Percentiles rank a stretch among this genome's conserved stretches.
phyloP scores from a whole-genome alignment of 305 asterid genomes.

The Fraxinus sp. region DNA sequence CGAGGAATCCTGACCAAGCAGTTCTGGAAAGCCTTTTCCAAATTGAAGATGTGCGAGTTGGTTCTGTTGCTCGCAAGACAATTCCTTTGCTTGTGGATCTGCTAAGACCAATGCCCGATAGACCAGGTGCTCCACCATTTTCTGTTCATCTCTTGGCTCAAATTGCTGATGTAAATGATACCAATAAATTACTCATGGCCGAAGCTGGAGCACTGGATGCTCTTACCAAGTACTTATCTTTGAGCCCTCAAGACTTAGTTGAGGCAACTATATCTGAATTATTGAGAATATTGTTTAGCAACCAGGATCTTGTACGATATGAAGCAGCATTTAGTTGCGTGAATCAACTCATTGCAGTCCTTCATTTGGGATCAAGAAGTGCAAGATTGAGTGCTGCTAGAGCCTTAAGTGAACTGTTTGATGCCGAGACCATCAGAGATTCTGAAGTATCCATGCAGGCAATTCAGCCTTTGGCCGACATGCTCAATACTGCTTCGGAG shows the following conservation, averaged over 20 bases:
- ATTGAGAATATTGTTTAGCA: conserved; percentile 64
- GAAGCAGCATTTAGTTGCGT: conserved; percentile 69
- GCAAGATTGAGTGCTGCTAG: conserved; percentile 78
- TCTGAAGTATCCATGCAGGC: conserved; percentile 77
- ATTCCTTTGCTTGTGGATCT: conserved; percentile 83
- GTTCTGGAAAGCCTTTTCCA: conserved; percentile 65
- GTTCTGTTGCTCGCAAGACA: conserved; percentile 63
- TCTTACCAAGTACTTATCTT: conserved; percentile 69
- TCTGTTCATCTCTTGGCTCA: conserved; percentile 65
- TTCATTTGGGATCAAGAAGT: conserved; percentile 82
- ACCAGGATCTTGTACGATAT: conserved; percentile 55
- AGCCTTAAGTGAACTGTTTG: conserved; percentile 70
- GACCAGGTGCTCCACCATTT: conserved; percentile 82
- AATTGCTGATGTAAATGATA: conserved; percentile 74
- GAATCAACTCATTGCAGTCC: conserved; percentile 81
- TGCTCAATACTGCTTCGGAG: conserved; percentile 59
- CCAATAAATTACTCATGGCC: conserved; percentile 72
- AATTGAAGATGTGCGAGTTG: conserved; percentile 70
- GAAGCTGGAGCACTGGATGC: conserved; percentile 86
- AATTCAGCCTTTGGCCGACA: conserved; percentile 73
- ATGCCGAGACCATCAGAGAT: conserved; percentile 59
- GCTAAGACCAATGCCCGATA: conserved; percentile 78
- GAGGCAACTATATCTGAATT: conserved; percentile 81
- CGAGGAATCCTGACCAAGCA: conserved; percentile 66
- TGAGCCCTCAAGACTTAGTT: conserved; percentile 80